These are phyloP conservation scores for Triticum monococcum DNA, from an alignment of 176 grass and related monocot genomes.

Conservation along the genomic window DNA sequence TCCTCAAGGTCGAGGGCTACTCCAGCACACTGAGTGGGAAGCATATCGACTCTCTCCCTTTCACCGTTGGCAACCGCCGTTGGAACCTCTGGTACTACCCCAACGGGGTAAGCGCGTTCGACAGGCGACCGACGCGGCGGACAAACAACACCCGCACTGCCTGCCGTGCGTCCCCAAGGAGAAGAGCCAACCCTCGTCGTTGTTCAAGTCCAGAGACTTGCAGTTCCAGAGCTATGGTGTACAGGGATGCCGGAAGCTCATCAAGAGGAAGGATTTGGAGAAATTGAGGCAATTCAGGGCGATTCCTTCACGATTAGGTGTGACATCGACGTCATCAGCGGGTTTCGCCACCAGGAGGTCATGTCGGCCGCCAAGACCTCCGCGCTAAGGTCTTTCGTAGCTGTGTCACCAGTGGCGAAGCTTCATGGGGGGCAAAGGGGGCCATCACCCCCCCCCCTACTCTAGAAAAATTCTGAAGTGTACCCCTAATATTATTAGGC, in stretches of 20 bases:
- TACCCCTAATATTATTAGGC: too few species aligned
- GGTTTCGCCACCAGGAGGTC: background rate
- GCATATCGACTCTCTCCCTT: background rate
- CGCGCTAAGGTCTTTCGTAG: background rate
- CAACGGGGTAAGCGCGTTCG: background rate
- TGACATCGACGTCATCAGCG: background rate
- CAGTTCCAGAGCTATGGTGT: too few species aligned
- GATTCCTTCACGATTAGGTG: background rate
- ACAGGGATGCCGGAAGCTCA: too few species aligned
- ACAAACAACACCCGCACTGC: background rate
- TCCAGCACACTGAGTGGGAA: background rate
- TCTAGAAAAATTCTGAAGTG: too few species aligned
- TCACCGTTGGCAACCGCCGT: background rate
- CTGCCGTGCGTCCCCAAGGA: background rate
- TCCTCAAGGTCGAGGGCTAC: constrained; percentile 29
- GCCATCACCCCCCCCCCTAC: too few species aligned
- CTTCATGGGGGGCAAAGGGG: too few species aligned
- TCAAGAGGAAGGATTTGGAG: background rate
- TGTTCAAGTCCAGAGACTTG: background rate
- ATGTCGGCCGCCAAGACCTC: background rate
- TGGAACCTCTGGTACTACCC: background rate
- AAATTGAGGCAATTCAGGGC: background rate
- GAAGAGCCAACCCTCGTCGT: background rate
- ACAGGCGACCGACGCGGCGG: background rate
- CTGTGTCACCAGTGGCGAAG: too few species aligned